Evolutionary conservation across 1,284 basidiomycete species (phyloP).

Genomic region (Ganoderma lingzhi): DNA sequence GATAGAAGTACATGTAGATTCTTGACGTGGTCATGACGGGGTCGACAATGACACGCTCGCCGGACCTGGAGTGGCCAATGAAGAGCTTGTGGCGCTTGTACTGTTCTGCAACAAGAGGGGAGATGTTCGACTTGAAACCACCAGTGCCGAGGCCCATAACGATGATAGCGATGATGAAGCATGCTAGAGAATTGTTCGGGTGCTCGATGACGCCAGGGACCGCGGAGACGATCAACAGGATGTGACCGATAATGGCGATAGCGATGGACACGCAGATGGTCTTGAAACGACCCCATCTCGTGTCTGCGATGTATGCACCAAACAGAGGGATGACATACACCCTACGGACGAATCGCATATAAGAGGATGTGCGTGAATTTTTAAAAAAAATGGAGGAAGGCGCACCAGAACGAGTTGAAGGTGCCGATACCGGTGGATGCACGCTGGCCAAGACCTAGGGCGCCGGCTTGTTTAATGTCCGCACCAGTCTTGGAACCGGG

Average conservation of each 20-base stretch:
- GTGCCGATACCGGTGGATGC: constrained; percentile 76
- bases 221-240: constrained; percentile 77
- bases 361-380: not conserved
- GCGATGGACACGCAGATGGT: constrained; percentile 67
- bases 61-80: constrained; percentile 59
- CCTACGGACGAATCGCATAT: constrained; percentile 39
- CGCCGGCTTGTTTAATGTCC: constrained; percentile 69
- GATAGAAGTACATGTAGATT: constrained; percentile 84
- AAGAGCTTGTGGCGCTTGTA: constrained; percentile 66
- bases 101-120: constrained; percentile 84
- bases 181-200: constrained; percentile 60
- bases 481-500: constrained; percentile 74
- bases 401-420: constrained; percentile 69
- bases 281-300: constrained; percentile 79
- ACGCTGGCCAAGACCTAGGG: constrained; percentile 70
- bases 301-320: constrained; percentile 82
- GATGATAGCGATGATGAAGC: constrained; percentile 72
- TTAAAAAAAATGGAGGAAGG: constrained; percentile 15
- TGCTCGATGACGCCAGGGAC: constrained; percentile 76
- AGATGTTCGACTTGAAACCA: constrained; percentile 84
- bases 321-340: constrained; percentile 66
- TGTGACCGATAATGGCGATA: constrained; percentile 71
- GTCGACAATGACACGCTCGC: constrained; percentile 86
- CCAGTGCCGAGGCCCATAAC: constrained; percentile 75
- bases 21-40: constrained; percentile 75